Conservation (phyloP, 371 early-diverging fungal species). For the Mucor piriformis region DNA sequence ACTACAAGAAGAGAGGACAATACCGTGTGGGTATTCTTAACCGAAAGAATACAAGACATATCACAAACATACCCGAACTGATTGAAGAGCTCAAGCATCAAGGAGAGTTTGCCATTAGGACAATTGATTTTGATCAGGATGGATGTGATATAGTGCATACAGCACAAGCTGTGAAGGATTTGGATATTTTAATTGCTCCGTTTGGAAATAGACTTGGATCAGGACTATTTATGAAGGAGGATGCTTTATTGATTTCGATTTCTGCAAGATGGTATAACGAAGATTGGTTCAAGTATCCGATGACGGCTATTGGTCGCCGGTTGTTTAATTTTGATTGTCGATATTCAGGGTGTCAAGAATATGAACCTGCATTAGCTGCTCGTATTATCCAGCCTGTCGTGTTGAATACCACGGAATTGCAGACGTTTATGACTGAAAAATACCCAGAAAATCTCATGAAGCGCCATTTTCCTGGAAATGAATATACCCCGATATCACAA, state of each 20-base stretch:
- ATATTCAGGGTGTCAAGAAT: conserved; percentile 16
- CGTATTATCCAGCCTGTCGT: background rate
- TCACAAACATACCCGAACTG: conserved; percentile 40
- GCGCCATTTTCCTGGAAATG: background rate
- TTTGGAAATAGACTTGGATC: conserved; percentile 52
- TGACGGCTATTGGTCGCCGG: conserved; percentile 51
- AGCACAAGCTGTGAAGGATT: conserved; percentile 43
- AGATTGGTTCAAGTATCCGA: conserved; percentile 49
- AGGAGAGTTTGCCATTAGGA: conserved; percentile 9
- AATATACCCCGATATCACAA: conserved; percentile 2
- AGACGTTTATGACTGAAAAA: conserved; percentile 6
- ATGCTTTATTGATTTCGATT: conserved; percentile 38
- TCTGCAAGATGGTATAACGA: conserved; percentile 46
- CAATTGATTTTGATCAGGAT: conserved; percentile 40
- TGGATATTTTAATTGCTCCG: conserved; percentile 48
- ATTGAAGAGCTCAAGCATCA: conserved; percentile 23
- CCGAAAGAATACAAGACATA: conserved; percentile 26
- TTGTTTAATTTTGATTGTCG: conserved; percentile 38
- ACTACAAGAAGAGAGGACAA: background rate
- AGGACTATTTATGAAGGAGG: conserved; percentile 53
- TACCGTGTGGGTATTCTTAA: conserved; percentile 32
- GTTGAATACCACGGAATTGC: conserved; percentile 12
- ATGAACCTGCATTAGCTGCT: background rate
- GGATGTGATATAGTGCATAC: conserved; percentile 49
- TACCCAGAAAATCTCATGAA: conserved; percentile 1